Evolutionary conservation across 2,329 filamentous ascomycete species (phyloP), one percentile per base, ranked within the genome.

Genomic region (Elsinoe batatas): DNA sequence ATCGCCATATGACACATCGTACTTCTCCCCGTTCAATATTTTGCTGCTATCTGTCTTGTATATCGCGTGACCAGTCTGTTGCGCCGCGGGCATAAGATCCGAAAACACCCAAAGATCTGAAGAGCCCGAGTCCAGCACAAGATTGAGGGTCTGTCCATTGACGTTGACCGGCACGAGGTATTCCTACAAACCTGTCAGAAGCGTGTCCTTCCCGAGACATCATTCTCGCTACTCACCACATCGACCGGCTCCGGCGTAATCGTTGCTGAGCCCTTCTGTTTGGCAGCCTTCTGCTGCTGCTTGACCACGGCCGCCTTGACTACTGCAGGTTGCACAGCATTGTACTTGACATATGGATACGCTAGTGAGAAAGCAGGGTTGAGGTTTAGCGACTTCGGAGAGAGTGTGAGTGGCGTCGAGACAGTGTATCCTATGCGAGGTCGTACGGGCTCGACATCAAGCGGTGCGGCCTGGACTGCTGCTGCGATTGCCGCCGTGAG

Each of bases 121-220:
- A 60, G 75, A 85, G 60, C 76, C 84, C n/a, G 86, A 90, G 61
- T 90, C 87, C 58, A 90, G 78, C 65, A 88, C 84, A 58, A 90
- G 67, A 58, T 81, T 77, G 59, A 88, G 66, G 2, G 72, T 78
- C 62, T 84, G 81, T 65, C 77, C 71, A 43, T 85, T 86, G 59
- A 89, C 73, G 2, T 72, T 75, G 44, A 89, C 79, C 0, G 83
- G 80, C 59, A 67, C 70, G 7, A 74, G 68, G 61, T 75, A 75
- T 43, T 87, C 81, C 53, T 55, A 7, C 12, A 8, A 18, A 4
- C 22, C 13, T 5, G 12, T 49, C 12, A 49, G 44, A 12, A 11
- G 5, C 44, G 12, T 10, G 26, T 5, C 13, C 26, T 5, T 35
- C 10, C n/a, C 13, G 11, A 36, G 1, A 13, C 3, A 13, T 35